Base-by-base conservation (phyloP, 2,329 filamentous ascomycete species). In the Juglanconis sp. region DNA sequence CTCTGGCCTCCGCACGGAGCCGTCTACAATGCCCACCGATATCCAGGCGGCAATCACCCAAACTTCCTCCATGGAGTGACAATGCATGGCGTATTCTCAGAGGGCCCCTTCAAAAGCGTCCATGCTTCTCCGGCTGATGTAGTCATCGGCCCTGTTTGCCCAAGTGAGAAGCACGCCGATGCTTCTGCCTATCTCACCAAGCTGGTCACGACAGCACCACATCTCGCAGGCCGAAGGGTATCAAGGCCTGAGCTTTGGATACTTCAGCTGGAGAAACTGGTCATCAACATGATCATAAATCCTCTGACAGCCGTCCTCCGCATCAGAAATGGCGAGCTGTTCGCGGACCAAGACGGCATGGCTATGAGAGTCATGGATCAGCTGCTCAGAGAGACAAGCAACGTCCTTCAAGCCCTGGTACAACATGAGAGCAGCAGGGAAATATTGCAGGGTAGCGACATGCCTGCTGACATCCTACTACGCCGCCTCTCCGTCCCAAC, bases 241-340 rank as follows among this genome's bases (percentile, higher is more conserved):
- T 64, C 74, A 2, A 69, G 73, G 10, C 63, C 73, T 2, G 77
- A 83, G 50, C 71, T 87, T 15, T 82, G 81, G 78, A 64, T 79
- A 9, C 68, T 81, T n/a, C 93, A 96, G 75, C 82, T 97, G 3
- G 91, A 96, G 69, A 97, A 96, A 72, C 79, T 97, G 1, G 89
- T 90, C 1, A 79, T 93, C 55, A 96, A 96, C 70, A 81, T 85
- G 40, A 78, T 93, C 36, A 85, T 97, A 68, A 96, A 96, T 69
- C 91, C 94, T 0, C 76, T 97, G n/a, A 95, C 91, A 0, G 89
- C 88, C 0, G 75, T 97, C 9, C 79, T 95, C 58, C 82, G 89
- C 57, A 88, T 87, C 70, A 85, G 85, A 63, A 97, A 97, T 67
- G 92, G 92, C n/a, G 80, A 81, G 5, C 72, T 97, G 0, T 85